These are phyloP conservation scores for Baeospora myosura DNA, from an alignment of 1,284 basidiomycete genomes.

Conservation along the genomic window DNA sequence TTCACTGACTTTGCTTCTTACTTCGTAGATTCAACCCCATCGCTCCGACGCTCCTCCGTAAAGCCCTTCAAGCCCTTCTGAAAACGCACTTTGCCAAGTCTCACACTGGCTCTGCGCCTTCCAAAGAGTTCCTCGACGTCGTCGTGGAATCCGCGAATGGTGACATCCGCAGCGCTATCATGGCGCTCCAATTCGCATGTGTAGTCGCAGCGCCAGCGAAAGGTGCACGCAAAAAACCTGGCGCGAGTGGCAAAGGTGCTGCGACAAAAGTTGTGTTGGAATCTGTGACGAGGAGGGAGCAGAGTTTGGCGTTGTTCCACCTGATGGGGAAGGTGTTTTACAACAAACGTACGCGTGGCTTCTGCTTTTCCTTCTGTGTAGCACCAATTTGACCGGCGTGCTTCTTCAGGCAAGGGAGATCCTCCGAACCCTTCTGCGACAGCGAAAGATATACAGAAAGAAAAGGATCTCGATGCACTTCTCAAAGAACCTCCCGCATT, in stretches of 20 bases:
- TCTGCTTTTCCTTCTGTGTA: not conserved
- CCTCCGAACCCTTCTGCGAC: slow-evolving; percentile 43
- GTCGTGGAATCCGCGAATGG: slow-evolving; percentile 79
- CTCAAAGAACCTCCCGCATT: slow-evolving; percentile 46
- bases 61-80: slow-evolving; percentile 68
- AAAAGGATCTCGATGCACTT: slow-evolving; percentile 45
- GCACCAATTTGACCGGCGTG: slow-evolving; percentile 1
- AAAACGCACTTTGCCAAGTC: slow-evolving; percentile 35
- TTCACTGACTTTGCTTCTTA: too few species aligned
- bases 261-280: slow-evolving; percentile 43
- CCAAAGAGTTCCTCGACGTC: slow-evolving; percentile 63
- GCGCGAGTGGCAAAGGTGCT: slow-evolving; percentile 19
- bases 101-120: slow-evolving; percentile 29
- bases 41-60: slow-evolving; percentile 77
- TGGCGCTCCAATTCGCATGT: slow-evolving; percentile 83
- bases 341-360: slow-evolving; percentile 75
- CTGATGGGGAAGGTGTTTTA: slow-evolving; percentile 90
- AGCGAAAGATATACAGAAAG: slow-evolving; percentile 49
- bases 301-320: slow-evolving; percentile 86
- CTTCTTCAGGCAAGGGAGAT: slow-evolving; percentile 62
- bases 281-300: slow-evolving; percentile 74
- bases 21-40: slow-evolving; percentile 80
- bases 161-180: slow-evolving; percentile 89
- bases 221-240: slow-evolving; percentile 28
- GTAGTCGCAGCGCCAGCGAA: slow-evolving; percentile 28